Conservation (phyloP, 2,329 filamentous ascomycete genomes). For the Calonectria honghensis region DNA sequence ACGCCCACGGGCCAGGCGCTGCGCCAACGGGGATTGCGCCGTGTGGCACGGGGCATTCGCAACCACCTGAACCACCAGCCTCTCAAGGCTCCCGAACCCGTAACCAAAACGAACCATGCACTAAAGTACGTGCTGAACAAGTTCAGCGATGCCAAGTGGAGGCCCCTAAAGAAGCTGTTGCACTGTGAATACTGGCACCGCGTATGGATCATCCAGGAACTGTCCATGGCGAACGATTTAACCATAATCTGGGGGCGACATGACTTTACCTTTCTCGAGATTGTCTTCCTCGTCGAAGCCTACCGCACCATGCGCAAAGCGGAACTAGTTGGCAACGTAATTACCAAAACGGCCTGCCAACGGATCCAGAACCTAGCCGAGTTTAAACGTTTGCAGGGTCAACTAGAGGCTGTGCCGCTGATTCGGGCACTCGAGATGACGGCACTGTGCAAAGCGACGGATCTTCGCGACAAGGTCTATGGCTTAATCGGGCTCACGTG, state of each 20-base stretch:
- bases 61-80: background rate
- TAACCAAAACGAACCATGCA: background rate
- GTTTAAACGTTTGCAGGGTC: background rate
- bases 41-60: background rate
- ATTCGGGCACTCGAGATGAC: conserved; percentile 1
- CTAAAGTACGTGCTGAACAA: background rate
- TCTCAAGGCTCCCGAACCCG: background rate
- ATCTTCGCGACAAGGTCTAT: conserved; percentile 9
- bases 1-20: background rate
- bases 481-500: background rate
- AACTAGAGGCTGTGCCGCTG: background rate
- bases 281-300: background rate
- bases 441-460: background rate
- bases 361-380: conserved; percentile 1
- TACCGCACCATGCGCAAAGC: conserved; percentile 9
- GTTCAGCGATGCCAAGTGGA: background rate
- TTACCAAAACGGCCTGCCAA: background rate
- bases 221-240: background rate
- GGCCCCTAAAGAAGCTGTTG: background rate
- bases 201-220: background rate
- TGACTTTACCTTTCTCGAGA: conserved; percentile 9
- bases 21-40: background rate
- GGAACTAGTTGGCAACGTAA: background rate
- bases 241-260: conserved; percentile 8
- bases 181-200: background rate